Conservation (phyloP, 2,329 filamentous ascomycete genomes). For the Dissoconium aciculare region DNA sequence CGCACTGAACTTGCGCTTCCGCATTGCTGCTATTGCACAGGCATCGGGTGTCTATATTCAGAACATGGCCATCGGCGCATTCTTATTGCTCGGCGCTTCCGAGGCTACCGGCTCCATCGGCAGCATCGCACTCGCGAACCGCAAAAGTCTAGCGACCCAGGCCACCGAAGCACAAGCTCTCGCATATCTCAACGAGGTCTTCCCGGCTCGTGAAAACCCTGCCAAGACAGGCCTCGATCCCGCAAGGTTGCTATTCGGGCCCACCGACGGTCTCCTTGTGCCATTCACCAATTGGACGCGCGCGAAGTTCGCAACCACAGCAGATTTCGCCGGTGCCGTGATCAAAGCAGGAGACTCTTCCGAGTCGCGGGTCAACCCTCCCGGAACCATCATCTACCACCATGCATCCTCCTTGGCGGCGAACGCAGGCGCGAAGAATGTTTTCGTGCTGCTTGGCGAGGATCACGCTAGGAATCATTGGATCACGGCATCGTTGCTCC, state of each 20-base stretch:
- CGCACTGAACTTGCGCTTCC: constrained; percentile 28
- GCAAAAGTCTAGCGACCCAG: constrained; percentile 10
- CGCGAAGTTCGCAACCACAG: constrained; percentile 22
- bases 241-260: constrained; percentile 19
- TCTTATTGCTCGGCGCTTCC: constrained; percentile 5
- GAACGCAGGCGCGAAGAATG: constrained; percentile 1
- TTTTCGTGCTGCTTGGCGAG: constrained; percentile 1
- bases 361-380: constrained; percentile 7
- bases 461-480: too few species aligned
- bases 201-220: constrained; percentile 11
- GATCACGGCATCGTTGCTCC: too few species aligned
- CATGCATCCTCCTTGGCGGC: constrained; percentile 1
- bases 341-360: constrained; percentile 25
- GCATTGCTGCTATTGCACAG: constrained; percentile 7
- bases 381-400: constrained; percentile 2
- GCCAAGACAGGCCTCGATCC: constrained; percentile 10
- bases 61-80: constrained; percentile 2
- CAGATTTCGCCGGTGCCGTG: constrained; percentile 25
- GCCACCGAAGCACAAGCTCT: constrained; percentile 13
- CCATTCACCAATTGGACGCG: constrained; percentile 28
- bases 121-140: constrained; percentile 6
- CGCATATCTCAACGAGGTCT: constrained; percentile 14
- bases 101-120: constrained; percentile 9
- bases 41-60: constrained; percentile 3
- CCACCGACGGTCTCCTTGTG: constrained; percentile 19